These are phyloP conservation scores for Achaetomium macrosporum DNA, from an alignment of 2,329 filamentous ascomycete genomes.

Conservation along the genomic window DNA sequence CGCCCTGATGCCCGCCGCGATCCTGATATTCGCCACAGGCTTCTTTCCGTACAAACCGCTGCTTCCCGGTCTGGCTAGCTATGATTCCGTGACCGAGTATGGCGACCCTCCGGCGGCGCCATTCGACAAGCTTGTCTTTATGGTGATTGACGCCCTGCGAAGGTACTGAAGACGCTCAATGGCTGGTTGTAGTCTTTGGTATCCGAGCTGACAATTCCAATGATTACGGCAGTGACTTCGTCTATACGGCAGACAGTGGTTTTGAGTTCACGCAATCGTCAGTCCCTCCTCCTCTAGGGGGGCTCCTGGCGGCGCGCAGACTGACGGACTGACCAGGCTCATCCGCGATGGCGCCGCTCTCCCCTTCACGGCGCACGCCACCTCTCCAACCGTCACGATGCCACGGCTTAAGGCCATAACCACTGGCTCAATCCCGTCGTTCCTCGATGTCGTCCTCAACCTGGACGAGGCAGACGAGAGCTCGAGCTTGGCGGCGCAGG, in stretches of 20 bases:
- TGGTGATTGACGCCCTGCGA: constrained; percentile 93
- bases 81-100: constrained; percentile 43
- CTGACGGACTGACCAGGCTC: constrained; percentile 47
- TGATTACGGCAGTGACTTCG: constrained; percentile 67
- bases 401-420: constrained; percentile 95
- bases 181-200: background rate
- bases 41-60: constrained; percentile 99
- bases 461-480: constrained; percentile 91
- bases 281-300: constrained; percentile 14
- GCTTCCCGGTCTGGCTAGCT: constrained; percentile 72
- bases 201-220: background rate
- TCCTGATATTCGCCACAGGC: constrained; percentile 73
- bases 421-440: constrained; percentile 95
- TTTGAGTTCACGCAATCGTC: constrained; percentile 88
- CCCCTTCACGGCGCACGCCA: constrained; percentile 91
- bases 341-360: constrained; percentile 78
- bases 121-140: constrained; percentile 89
- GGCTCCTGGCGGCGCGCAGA: background rate
- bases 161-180: constrained; percentile 50
- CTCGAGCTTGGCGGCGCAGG: constrained; percentile 79
- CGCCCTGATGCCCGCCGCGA: constrained; percentile 66
- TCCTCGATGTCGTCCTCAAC: constrained; percentile 93
- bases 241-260: constrained; percentile 72
- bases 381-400: constrained; percentile 98
- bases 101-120: constrained; percentile 56